Conservation (phyloP, 495 filamentous ascomycete species). For the Aspergillus bridgeri region DNA sequence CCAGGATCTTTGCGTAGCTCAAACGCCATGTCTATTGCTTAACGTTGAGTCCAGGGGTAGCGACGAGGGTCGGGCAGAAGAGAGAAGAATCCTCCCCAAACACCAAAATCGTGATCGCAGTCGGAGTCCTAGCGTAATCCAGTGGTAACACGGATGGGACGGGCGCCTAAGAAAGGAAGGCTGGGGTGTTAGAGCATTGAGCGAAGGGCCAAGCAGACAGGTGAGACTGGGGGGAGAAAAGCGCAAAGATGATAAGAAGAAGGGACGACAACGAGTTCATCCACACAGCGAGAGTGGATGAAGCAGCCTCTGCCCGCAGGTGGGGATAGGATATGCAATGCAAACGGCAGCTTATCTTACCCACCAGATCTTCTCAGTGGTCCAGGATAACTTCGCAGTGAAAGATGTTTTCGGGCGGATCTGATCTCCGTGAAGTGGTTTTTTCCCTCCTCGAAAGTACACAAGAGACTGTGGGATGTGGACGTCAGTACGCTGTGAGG, state of each 20-base stretch:
- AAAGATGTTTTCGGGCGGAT: not conserved
- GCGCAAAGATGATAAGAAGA: not conserved
- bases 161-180: not conserved
- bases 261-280: not conserved
- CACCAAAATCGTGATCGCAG: not conserved
- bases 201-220: not conserved
- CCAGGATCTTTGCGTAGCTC: conserved; percentile 8
- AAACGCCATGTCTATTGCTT: conserved; percentile 12
- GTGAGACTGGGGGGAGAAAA: not conserved
- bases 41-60: not conserved
- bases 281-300: not conserved
- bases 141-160: not conserved
- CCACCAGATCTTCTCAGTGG: not conserved
- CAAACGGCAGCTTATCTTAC: conserved; percentile 1
- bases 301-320: conserved; percentile 4
- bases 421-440: too few species aligned
- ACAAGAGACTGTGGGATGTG: not conserved
- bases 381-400: not conserved
- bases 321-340: conserved; percentile 1
- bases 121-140: not conserved
- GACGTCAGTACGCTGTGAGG: not conserved
- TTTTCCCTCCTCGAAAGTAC: not conserved
- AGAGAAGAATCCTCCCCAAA: not conserved
- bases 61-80: not conserved
- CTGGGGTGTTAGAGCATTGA: not conserved